Conservation (phyloP, 345 rosid species). For the Raphanus raphanistrum region DNA sequence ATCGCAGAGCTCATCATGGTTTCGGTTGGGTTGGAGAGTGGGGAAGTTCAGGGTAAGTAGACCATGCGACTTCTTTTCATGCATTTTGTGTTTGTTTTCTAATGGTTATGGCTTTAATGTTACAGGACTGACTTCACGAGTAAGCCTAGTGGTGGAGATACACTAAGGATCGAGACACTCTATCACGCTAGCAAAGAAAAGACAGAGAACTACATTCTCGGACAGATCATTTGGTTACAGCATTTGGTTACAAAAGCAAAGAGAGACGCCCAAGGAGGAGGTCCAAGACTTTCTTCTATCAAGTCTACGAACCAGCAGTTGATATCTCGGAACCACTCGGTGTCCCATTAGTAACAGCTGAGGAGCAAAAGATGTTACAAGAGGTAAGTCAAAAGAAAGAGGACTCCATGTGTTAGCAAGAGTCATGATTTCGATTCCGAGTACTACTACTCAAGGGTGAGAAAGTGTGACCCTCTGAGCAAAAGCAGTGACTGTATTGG, state of each 20-base stretch:
- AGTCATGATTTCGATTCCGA: constrained; percentile 50
- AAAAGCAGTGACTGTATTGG: constrained; percentile 48
- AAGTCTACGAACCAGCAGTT: constrained; percentile 32
- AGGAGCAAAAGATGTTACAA: constrained; percentile 48
- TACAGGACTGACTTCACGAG: constrained; percentile 61
- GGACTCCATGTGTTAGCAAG: constrained; percentile 41
- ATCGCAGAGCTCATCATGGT: constrained; percentile 84
- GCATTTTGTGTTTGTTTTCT: not conserved
- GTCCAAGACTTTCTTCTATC: constrained; percentile 25
- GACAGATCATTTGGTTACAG: constrained; percentile 79
- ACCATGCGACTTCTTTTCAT: constrained; percentile 3
- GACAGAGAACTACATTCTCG: constrained; percentile 78
- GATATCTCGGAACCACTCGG: constrained; percentile 24
- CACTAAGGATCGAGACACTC: constrained; percentile 78
- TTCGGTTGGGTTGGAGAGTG: constrained; percentile 92
- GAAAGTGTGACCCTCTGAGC: constrained; percentile 51
- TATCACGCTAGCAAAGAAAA: constrained; percentile 82
- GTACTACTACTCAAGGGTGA: constrained; percentile 35
- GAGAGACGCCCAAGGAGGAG: constrained; percentile 30
- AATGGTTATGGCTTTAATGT: constrained; percentile 1
- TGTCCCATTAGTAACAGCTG: constrained; percentile 35
- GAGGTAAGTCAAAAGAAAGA: constrained; percentile 33
- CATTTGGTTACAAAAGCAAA: constrained; percentile 59
- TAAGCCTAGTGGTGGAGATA: constrained; percentile 53
- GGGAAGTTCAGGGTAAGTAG: constrained; percentile 83